These are phyloP conservation scores for Auricularia heimuer DNA, from an alignment of 768 basidiomycete species.

Conservation along the genomic window DNA sequence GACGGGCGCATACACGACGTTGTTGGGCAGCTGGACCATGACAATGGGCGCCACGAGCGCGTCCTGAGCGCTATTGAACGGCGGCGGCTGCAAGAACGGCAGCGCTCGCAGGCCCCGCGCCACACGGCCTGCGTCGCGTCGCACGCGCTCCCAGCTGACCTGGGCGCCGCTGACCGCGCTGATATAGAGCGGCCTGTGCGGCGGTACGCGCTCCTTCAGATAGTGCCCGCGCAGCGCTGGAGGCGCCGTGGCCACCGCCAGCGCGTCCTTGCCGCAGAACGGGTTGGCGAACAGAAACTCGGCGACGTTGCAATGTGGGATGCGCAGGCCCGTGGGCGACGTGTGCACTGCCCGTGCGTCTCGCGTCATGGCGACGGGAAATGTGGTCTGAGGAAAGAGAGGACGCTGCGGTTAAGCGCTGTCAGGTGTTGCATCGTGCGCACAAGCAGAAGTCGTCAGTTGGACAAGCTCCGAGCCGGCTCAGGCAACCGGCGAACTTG, in stretches of 20 bases:
- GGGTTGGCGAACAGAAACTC: background rate
- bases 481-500: too few species aligned
- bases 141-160: conserved; percentile 3
- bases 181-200: background rate
- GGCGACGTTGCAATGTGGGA: background rate
- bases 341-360: background rate
- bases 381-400: background rate
- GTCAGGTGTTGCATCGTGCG: too few species aligned
- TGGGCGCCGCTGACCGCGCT: background rate
- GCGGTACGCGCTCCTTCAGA: background rate
- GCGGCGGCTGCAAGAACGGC: background rate
- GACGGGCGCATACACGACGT: conserved; percentile 8
- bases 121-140: background rate
- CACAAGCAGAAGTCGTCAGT: too few species aligned
- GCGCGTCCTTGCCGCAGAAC: background rate
- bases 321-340: background rate
- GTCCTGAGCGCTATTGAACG: background rate
- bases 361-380: background rate
- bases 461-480: too few species aligned
- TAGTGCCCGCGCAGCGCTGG: background rate
- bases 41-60: background rate
- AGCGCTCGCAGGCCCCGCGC: conserved; percentile 5
- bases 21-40: conserved; percentile 11
- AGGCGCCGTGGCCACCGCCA: background rate
- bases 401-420: too few species aligned